Conservation (phyloP, 2,329 filamentous ascomycete genomes). For the Penicillium olsonii region DNA sequence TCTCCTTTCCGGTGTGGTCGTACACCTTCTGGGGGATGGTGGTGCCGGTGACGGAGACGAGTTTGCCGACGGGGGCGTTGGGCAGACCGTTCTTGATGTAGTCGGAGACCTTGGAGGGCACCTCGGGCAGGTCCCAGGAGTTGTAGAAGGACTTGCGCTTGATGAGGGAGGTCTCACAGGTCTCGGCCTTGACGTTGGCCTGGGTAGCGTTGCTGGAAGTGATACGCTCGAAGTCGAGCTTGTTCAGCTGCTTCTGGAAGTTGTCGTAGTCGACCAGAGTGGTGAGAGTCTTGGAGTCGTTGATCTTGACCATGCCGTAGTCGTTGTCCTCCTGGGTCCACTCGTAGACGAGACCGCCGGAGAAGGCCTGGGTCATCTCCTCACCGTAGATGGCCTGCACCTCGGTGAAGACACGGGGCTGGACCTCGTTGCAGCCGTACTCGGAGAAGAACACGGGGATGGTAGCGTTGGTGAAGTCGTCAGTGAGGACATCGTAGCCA, state of each 20-base stretch:
- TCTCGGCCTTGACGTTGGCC: constrained; percentile 58
- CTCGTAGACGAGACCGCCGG: constrained; percentile 58
- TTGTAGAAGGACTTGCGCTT: constrained; percentile 65
- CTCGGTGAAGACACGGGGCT: constrained; percentile 61
- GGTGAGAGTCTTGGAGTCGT: constrained; percentile 57
- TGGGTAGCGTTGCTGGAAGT: constrained; percentile 62
- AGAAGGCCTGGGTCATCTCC: constrained; percentile 60
- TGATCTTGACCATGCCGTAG: constrained; percentile 62
- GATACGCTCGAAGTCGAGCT: constrained; percentile 70
- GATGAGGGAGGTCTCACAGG: constrained; percentile 69
- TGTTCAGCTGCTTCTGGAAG: constrained; percentile 72
- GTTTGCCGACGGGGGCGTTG: constrained; percentile 63
- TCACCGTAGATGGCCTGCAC: constrained; percentile 61
- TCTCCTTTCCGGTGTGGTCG: constrained; percentile 55
- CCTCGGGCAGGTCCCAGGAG: constrained; percentile 74
- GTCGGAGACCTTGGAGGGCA: constrained; percentile 66
- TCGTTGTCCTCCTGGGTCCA: constrained; percentile 51
- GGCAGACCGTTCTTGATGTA: constrained; percentile 77
- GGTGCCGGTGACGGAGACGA: constrained; percentile 62
- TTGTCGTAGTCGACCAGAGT: constrained; percentile 70
- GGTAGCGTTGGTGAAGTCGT: constrained; percentile 59
- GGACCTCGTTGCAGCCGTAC: constrained; percentile 64
- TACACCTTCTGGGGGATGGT: constrained; percentile 61
- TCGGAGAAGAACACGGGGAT: constrained; percentile 68
- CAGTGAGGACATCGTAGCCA: constrained; percentile 59